Conservation (phyloP, 306 rosid species). For the Medicago lupulina region DNA sequence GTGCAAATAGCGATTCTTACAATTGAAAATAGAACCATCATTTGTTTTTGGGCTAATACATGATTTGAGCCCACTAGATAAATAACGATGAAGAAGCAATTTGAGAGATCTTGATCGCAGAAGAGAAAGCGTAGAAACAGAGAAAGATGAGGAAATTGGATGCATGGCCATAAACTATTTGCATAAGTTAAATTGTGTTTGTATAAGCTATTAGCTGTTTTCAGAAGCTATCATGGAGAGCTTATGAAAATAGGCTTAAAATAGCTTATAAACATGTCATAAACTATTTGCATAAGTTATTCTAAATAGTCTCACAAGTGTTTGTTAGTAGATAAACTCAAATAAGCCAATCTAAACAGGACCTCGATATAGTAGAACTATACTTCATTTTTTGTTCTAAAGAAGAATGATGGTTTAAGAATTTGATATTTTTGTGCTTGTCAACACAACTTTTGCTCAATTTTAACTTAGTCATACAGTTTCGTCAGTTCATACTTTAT, state of each 20-base stretch:
- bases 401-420: neutral
- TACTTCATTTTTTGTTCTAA: neutral
- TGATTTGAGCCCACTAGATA: neutral
- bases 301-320: no score
- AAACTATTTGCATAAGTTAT: no score
- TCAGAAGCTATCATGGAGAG: no score
- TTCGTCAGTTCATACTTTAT: no score
- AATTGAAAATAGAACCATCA: no score
- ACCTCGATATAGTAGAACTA: neutral
- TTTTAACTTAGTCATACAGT: neutral
- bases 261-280: no score
- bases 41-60: neutral
- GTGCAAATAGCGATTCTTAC: neutral
- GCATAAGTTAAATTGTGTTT: no score
- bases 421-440: neutral
- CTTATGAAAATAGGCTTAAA: no score
- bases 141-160: conserved; percentile 68
- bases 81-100: neutral
- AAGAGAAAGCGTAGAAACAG: neutral
- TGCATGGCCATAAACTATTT: no score
- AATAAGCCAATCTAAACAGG: no score
- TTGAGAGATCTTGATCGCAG: neutral
- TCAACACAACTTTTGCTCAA: neutral
- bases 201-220: no score
- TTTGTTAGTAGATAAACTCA: no score